Base-by-base conservation (phyloP, 768 basidiomycete species). In the Lactarius akahatsu region DNA sequence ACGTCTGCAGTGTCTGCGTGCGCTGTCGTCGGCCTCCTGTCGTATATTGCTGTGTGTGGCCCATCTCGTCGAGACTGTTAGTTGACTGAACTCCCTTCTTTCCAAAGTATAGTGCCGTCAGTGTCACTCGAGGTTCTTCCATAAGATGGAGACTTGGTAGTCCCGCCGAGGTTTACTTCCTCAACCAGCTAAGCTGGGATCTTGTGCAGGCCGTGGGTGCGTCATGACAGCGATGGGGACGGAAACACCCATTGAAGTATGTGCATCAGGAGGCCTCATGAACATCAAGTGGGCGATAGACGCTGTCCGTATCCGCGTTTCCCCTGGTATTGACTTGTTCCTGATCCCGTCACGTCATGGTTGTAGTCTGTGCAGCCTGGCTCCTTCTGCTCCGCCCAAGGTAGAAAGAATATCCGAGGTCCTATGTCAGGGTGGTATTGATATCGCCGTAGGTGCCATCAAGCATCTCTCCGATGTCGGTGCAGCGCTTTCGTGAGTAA, bases 211-310 rank as follows among this genome's bases (percentile, higher is more conserved):
- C 73, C 20, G 47, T 69, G 34, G 74, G 70, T 72, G 26, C n/a
- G 28, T 40, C 20, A 26, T 4, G 26, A 13, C 26, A 26, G 26
- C 13, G 5, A 15, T 26, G 50, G 11, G 13, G 50, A 7, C 26
- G 50, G n/a, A n/a, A 26, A 2, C 11, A 11, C 1, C 6, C 26
- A 15, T 52, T 52, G 50, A 52, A 23, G 23, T 52, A 15, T 52
- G 4, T 52, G 13, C 26, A 28, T 36, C 18, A 78, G 78, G 80
- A 3, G 77, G 77, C 1, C 70, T 80, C 16, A 73, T 80, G 65
- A 70, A 77, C 62, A 73, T 77, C 20, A 72, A 67, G 63, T 79
- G 78, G 78, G 70, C 77, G 28, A 59, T 59, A 54, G 67, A 73
- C 26, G 74, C 72, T 30, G 77, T 78, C 57, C 55, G 76, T 73